A percentile compares a stretch with the other conserved stretches of the same genome.
Conservation (phyloP, 1,284 basidiomycete genomes). For the Schizopora paradoxa region DNA sequence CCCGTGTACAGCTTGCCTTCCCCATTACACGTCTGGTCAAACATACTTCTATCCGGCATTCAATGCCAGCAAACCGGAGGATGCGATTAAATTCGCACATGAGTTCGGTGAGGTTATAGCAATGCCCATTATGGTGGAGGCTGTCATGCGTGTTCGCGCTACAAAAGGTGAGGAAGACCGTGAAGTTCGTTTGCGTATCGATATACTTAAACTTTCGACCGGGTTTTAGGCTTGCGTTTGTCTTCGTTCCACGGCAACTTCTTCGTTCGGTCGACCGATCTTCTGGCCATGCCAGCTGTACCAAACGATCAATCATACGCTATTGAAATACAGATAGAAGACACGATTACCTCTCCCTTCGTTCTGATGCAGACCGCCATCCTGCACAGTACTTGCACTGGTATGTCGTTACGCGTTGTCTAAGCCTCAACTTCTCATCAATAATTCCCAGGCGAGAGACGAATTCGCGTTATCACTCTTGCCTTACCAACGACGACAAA, state of each 20-base stretch:
- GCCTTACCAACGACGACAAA: slow-evolving; percentile 92
- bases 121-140: slow-evolving; percentile 94
- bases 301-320: slow-evolving; percentile 96
- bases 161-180: slow-evolving; percentile 62
- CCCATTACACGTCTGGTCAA: slow-evolving; percentile 96
- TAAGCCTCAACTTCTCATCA: slow-evolving; percentile 2
- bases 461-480: slow-evolving; percentile 92
- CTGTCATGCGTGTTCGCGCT: slow-evolving; percentile 95
- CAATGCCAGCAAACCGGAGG: slow-evolving; percentile 90
- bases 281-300: slow-evolving; percentile 94
- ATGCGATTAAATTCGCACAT: slow-evolving; percentile 96
- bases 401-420: slow-evolving; percentile 33
- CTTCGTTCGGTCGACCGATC: slow-evolving; percentile 96
- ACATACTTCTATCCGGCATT: slow-evolving; percentile 99
- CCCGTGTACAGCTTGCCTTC: slow-evolving; percentile 66
- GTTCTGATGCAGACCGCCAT: slow-evolving; percentile 97
- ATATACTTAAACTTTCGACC: neutral
- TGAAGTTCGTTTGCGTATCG: neutral
- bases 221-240: slow-evolving; percentile 77
- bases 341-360: slow-evolving; percentile 87
- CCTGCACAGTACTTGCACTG: slow-evolving; percentile 93
- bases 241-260: slow-evolving; percentile 99
- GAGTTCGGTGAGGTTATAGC: slow-evolving; percentile 93
- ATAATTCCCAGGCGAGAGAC: slow-evolving; percentile 67
- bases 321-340: slow-evolving; percentile 97